Evolutionary conservation across 805 yeast species (phyloP).

Genomic region (Tetrapisispora fleetii): DNA sequence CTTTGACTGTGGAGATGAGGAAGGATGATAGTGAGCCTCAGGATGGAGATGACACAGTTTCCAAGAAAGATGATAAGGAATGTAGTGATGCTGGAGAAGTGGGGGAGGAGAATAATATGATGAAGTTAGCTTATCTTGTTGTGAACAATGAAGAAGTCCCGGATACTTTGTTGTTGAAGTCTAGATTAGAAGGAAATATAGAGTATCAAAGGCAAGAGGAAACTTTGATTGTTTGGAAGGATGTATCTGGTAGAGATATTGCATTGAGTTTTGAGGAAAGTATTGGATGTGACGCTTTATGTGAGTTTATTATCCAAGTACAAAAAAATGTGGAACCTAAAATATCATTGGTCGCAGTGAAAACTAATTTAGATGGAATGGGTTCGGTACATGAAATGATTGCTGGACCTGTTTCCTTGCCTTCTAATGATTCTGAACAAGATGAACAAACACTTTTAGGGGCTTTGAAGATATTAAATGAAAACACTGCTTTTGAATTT

Average conservation of each 20-base stretch:
- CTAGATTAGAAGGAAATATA: conserved; percentile 60
- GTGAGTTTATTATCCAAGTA: conserved; percentile 66
- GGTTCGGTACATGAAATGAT: conserved; percentile 63
- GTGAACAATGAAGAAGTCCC: conserved; percentile 65
- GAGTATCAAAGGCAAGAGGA: conserved; percentile 93
- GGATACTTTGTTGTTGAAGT: conserved; percentile 48
- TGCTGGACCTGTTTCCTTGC: conserved; percentile 70
- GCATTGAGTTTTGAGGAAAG: conserved; percentile 90
- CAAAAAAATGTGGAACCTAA: conserved; percentile 53
- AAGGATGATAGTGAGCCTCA: conserved; percentile 12
- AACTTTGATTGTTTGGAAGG: conserved; percentile 91
- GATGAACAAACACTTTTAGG: conserved; percentile 38
- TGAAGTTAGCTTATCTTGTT: conserved; percentile 43
- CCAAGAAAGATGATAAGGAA: conserved; percentile 10
- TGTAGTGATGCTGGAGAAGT: no score
- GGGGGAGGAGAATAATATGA: background rate
- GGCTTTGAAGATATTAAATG: conserved; percentile 47
- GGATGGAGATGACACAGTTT: conserved; percentile 3
- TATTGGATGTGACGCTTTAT: conserved; percentile 74
- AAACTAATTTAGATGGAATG: conserved; percentile 35
- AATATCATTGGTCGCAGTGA: conserved; percentile 66
- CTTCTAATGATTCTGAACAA: conserved; percentile 42
- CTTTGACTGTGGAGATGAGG: conserved; percentile 26
- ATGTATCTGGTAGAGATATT: conserved; percentile 55
- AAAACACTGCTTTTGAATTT: conserved; percentile 51